phyloP scores from a whole-genome alignment of 1,139 yeast genomes.

The Pichia sp. region DNA sequence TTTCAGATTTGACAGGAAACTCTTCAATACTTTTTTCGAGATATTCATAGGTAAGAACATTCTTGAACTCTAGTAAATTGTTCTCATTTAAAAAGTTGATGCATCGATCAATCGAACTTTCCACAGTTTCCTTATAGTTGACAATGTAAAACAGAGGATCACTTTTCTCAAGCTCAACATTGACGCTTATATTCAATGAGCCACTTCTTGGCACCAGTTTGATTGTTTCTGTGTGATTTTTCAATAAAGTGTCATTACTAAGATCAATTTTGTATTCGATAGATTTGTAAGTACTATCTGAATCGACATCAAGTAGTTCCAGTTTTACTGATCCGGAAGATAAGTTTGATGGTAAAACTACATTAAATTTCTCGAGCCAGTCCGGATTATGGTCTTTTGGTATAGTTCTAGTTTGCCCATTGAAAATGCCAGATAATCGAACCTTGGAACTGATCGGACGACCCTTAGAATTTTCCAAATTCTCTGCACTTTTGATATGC shows the following conservation, averaged over 20 bases:
- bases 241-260: conserved; percentile 23
- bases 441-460: conserved; percentile 62
- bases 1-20: conserved; percentile 17
- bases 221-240: conserved; percentile 19
- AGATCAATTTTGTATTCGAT: conserved; percentile 19
- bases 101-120: conserved; percentile 22
- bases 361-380: conserved; percentile 76
- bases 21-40: conserved; percentile 21
- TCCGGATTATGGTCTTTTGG: conserved; percentile 60
- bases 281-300: conserved; percentile 17
- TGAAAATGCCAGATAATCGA: conserved; percentile 55
- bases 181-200: conserved; percentile 20
- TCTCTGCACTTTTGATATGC: conserved; percentile 62
- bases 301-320: conserved; percentile 18
- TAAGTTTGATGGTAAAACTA: neutral
- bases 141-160: conserved; percentile 25
- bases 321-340: conserved; percentile 10
- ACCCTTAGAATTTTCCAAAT: conserved; percentile 46
- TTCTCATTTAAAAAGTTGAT: conserved; percentile 23
- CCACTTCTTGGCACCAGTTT: conserved; percentile 25
- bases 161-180: conserved; percentile 20
- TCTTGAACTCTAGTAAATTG: conserved; percentile 21
- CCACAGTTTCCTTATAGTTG: conserved; percentile 18
- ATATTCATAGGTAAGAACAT: conserved; percentile 20
- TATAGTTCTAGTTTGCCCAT: conserved; percentile 67